Evolutionary conservation across 75 land plant species (phyloP).

Genomic region (Cunninghamia lanceolata): DNA sequence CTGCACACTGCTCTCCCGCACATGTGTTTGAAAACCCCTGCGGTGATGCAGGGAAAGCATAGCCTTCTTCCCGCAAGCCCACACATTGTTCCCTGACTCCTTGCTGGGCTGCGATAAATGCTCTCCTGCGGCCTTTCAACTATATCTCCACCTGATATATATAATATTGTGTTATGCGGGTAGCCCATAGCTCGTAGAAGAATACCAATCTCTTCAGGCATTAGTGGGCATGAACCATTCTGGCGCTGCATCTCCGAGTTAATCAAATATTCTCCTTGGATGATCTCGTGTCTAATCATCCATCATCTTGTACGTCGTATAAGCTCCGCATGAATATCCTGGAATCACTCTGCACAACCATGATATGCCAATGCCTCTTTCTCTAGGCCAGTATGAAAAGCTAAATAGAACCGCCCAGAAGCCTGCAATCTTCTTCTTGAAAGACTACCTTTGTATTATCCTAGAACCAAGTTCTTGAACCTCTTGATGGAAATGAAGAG

Average conservation of each 20-base stretch:
- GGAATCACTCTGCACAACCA: constrained; percentile 96
- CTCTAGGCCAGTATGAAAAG: constrained; percentile 68
- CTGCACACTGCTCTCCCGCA: too few species aligned
- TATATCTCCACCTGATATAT: constrained; percentile 69
- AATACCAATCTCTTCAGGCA: constrained; percentile 96
- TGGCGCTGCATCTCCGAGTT: constrained; percentile 61
- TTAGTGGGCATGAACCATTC: constrained; percentile 82
- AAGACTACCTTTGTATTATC: constrained; percentile 67
- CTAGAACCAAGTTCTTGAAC: constrained; percentile 56
- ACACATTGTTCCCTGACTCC: too few species aligned
- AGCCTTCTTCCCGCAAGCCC: too few species aligned
- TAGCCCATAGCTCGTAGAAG: constrained; percentile 81
- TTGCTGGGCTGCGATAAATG: too few species aligned
- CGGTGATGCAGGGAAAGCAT: too few species aligned
- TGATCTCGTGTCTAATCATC: constrained; percentile 63
- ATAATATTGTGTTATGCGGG: constrained; percentile 65
- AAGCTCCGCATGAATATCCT: constrained; percentile 91
- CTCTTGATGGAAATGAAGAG: constrained; percentile 80
- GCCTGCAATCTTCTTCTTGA: constrained; percentile 39
- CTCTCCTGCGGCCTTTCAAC: too few species aligned
- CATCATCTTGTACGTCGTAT: constrained; percentile 67
- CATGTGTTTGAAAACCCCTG: too few species aligned
- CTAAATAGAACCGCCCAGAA: constrained; percentile 71
- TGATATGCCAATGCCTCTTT: constrained; percentile 80
- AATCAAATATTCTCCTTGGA: constrained; percentile 44